Percentiles rank a stretch among this genome's conserved stretches.
Evolutionary conservation across 306 rosid species (phyloP).

Genomic region (Vigna reflexopilosa): DNA sequence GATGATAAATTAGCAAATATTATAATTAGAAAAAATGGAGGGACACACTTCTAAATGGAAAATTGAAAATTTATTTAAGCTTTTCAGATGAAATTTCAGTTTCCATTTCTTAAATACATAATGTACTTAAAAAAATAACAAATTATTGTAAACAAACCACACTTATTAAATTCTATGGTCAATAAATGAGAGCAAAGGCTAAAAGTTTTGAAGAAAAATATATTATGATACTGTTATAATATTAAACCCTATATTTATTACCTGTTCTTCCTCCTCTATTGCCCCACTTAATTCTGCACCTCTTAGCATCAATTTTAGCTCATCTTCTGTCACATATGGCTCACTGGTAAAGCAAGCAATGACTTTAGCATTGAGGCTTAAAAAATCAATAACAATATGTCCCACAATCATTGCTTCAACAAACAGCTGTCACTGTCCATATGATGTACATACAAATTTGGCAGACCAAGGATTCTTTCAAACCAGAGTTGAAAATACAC

Average conservation of each 20-base stretch:
- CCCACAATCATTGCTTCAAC: slow-evolving; percentile 35
- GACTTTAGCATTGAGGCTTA: slow-evolving; percentile 24
- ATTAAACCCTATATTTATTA: slow-evolving; percentile 47
- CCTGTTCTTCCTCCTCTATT: slow-evolving; percentile 99
- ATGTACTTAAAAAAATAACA: neutral
- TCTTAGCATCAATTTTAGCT: slow-evolving; percentile 94
- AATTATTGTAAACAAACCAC: neutral
- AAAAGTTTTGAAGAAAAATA: slow-evolving; percentile 32
- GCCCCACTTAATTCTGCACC: slow-evolving; percentile 99
- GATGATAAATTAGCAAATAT: neutral
- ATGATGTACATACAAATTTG: neutral
- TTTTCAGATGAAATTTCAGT: slow-evolving; percentile 15
- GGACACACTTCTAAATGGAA: neutral
- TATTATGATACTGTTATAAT: slow-evolving; percentile 17
- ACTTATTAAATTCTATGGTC: slow-evolving; percentile 9
- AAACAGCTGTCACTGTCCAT: slow-evolving; percentile 35
- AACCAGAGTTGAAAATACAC: slow-evolving; percentile 13
- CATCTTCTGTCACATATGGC: slow-evolving; percentile 98
- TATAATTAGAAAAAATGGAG: neutral
- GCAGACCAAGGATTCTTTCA: slow-evolving; percentile 6
- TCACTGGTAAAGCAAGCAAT: slow-evolving; percentile 63
- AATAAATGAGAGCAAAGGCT: slow-evolving; percentile 5
- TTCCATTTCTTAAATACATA: slow-evolving; percentile 7
- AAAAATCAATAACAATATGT: slow-evolving; percentile 28
- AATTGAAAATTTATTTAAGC: slow-evolving; percentile 13